These are phyloP conservation scores for Phytophthora constricta DNA, from an alignment of 352 stramenopile genomes.

Conservation along the genomic window DNA sequence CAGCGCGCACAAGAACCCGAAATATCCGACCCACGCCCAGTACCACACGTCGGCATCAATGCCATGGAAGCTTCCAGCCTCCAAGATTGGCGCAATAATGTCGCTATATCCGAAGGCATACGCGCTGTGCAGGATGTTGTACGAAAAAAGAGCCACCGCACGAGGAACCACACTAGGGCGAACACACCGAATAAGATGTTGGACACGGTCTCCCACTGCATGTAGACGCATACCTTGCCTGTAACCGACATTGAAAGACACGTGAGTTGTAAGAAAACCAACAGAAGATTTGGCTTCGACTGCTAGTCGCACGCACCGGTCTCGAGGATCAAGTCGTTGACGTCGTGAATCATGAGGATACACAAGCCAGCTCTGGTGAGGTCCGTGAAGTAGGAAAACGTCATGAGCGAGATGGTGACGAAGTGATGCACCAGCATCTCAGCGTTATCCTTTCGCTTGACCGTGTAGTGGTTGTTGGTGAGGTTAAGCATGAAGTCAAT, in stretches of 20 bases:
- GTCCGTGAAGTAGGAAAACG: constrained; percentile 61
- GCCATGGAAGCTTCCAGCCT: constrained; percentile 35
- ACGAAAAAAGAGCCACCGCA: constrained; percentile 59
- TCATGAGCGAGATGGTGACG: constrained; percentile 63
- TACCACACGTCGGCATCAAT: constrained; percentile 45
- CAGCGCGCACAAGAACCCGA: constrained; percentile 47
- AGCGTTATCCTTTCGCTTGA: constrained; percentile 72
- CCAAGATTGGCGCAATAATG: constrained; percentile 47
- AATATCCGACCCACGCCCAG: constrained; percentile 46
- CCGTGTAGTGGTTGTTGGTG: constrained; percentile 69
- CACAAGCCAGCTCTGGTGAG: constrained; percentile 60
- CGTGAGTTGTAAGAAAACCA: not conserved
- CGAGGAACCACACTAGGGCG: constrained; percentile 59
- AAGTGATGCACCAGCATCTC: constrained; percentile 76
- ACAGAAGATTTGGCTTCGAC: not conserved
- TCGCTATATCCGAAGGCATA: constrained; percentile 44
- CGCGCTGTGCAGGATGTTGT: constrained; percentile 61
- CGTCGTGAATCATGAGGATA: constrained; percentile 72
- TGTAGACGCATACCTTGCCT: constrained; percentile 71
- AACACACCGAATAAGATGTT: constrained; percentile 66
- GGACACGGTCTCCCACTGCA: constrained; percentile 50
- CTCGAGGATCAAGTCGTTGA: constrained; percentile 62
- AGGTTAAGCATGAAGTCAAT: constrained; percentile 75
- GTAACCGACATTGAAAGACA: not conserved
- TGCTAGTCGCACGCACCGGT: not conserved